Percentiles rank a stretch among this genome's conserved stretches.
These are phyloP conservation scores for Sherardia arvensis DNA, from an alignment of 257 asterid genomes.

Conservation along the genomic window DNA sequence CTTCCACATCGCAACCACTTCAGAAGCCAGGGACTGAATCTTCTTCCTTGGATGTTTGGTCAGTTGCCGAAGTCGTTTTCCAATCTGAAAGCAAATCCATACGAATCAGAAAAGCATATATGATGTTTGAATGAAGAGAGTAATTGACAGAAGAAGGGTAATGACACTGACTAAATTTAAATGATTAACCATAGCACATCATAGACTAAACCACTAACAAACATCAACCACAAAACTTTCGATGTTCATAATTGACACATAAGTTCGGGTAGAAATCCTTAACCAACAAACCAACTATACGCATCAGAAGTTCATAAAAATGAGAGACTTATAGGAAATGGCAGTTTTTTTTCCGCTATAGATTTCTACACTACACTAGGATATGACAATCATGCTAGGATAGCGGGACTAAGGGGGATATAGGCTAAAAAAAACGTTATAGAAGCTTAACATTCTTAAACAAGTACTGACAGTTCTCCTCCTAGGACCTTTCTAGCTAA, in stretches of 20 bases:
- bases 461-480: background rate
- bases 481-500: background rate
- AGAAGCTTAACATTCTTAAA: background rate
- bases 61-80: conserved; percentile 75
- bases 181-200: background rate
- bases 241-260: background rate
- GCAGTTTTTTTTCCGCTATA: background rate
- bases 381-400: too few relatives aligned
- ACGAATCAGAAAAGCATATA: background rate
- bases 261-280: background rate
- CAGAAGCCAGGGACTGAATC: conserved; percentile 73
- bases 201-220: background rate
- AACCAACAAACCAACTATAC: background rate
- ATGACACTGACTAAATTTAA: background rate
- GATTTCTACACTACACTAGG: background rate
- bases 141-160: background rate
- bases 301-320: background rate
- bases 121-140: background rate
- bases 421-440: too few relatives aligned
- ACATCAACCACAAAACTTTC: background rate
- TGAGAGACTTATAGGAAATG: background rate
- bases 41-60: conserved; percentile 72
- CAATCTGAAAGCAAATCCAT: conserved; percentile 43
- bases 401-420: too few relatives aligned
- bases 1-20: conserved; percentile 83